A percentile compares a stretch with the other conserved stretches of the same genome.
These are phyloP conservation scores for Aspergillus cejpii DNA, from an alignment of 2,329 filamentous ascomycete genomes.

Conservation along the genomic window DNA sequence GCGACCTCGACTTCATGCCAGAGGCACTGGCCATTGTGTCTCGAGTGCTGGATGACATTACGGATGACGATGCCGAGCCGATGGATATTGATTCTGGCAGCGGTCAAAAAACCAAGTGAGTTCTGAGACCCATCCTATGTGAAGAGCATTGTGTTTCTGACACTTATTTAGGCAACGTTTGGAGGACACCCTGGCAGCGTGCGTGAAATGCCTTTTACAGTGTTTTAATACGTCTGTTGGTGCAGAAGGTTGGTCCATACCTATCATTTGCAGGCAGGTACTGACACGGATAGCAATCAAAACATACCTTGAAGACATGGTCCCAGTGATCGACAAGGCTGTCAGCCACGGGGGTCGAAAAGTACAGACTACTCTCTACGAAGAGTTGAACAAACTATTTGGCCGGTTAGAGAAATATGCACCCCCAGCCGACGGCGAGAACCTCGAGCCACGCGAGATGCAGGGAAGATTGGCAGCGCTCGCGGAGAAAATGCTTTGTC, in stretches of 20 bases:
- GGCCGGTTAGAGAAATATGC: conserved; percentile 24
- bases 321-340: conserved; percentile 26
- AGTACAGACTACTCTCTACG: conserved; percentile 33
- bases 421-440: conserved; percentile 8
- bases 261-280: conserved; percentile 7
- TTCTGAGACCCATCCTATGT: background rate
- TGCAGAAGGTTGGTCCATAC: conserved; percentile 22
- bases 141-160: background rate
- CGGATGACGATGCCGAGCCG: conserved; percentile 48
- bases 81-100: conserved; percentile 61
- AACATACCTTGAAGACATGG: conserved; percentile 26
- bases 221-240: conserved; percentile 30
- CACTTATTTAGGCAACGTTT: conserved; percentile 16
- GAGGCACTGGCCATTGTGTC: conserved; percentile 60
- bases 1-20: conserved; percentile 63
- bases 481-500: conserved; percentile 26
- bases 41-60: conserved; percentile 55
- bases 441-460: conserved; percentile 20
- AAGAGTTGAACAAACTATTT: conserved; percentile 31
- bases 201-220: conserved; percentile 35
- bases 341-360: conserved; percentile 29
- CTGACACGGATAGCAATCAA: conserved; percentile 29
- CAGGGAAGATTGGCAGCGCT: conserved; percentile 25
- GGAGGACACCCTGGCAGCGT: conserved; percentile 35
- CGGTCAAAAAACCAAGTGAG: conserved; percentile 35